Evolutionary conservation across 2,329 filamentous ascomycete species (phyloP).

Genomic region (Dissoconium aciculare): DNA sequence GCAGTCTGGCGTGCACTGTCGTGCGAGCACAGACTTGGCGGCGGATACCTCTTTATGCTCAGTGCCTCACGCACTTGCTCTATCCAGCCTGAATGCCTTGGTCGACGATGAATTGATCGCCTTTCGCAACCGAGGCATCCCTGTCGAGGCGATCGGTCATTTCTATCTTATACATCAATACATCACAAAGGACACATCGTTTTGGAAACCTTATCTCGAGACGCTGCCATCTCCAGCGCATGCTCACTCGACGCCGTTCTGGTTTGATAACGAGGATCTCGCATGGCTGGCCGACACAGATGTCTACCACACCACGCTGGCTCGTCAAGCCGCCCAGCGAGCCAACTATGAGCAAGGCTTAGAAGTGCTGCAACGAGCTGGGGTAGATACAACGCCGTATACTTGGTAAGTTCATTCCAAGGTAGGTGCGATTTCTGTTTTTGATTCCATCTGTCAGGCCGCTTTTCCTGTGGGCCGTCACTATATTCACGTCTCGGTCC

Average conservation of each 20-base stretch:
- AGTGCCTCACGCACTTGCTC: slow-evolving; percentile 21
- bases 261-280: slow-evolving; percentile 22
- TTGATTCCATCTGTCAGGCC: slow-evolving; percentile 25
- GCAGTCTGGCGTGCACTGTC: slow-evolving; percentile 18
- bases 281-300: slow-evolving; percentile 24
- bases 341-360: slow-evolving; percentile 24
- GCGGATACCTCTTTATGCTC: slow-evolving; percentile 13
- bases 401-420: slow-evolving; percentile 26
- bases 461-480: slow-evolving; percentile 36
- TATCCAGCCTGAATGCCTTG: slow-evolving; percentile 25
- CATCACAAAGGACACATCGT: slow-evolving; percentile 19
- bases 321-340: slow-evolving; percentile 23
- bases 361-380: slow-evolving; percentile 17
- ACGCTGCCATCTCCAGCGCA: slow-evolving; percentile 20
- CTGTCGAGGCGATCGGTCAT: slow-evolving; percentile 22
- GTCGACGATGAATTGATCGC: slow-evolving; percentile 22
- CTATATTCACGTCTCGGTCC: slow-evolving; percentile 37
- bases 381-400: slow-evolving; percentile 23
- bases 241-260: slow-evolving; percentile 22
- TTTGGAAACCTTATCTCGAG: slow-evolving; percentile 26
- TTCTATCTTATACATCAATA: slow-evolving; percentile 26
- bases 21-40: slow-evolving; percentile 10
- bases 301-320: slow-evolving; percentile 19
- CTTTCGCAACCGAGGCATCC: slow-evolving; percentile 15
- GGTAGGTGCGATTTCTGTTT: slow-evolving; percentile 15